phyloP scores from a whole-genome alignment of 352 stramenopile species.

The Stephanocyclus meneghinianus region DNA sequence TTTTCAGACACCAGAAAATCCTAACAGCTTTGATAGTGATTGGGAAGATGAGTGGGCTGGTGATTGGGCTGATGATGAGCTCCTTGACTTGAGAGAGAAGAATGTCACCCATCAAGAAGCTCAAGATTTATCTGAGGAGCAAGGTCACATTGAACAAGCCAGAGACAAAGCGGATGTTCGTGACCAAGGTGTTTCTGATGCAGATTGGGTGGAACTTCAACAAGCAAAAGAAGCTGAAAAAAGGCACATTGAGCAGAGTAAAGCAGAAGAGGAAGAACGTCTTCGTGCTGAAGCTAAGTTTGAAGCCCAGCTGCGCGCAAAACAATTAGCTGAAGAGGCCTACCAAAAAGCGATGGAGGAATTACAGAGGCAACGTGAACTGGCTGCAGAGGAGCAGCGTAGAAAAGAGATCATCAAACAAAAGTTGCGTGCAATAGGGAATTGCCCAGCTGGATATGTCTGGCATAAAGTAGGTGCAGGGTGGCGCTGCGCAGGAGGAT shows the following conservation, averaged over 20 bases:
- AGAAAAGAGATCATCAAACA: slow-evolving; percentile 32
- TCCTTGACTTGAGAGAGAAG: slow-evolving; percentile 2
- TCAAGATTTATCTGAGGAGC: neutral
- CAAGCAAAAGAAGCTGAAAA: slow-evolving; percentile 32
- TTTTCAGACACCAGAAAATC: neutral
- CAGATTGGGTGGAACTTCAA: slow-evolving; percentile 34
- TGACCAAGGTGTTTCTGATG: slow-evolving; percentile 38
- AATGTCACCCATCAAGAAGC: neutral
- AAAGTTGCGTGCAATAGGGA: slow-evolving; percentile 24
- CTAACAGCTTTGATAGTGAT: neutral
- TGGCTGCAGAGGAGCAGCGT: slow-evolving; percentile 20
- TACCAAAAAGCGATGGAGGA: slow-evolving; percentile 15
- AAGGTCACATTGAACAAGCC: slow-evolving; percentile 12
- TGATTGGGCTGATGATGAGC: neutral
- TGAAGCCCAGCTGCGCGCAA: neutral
- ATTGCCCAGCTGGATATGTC: slow-evolving; percentile 36
- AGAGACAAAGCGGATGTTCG: slow-evolving; percentile 1
- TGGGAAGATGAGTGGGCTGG: neutral
- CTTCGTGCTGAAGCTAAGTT: slow-evolving; percentile 16
- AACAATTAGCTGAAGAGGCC: neutral
- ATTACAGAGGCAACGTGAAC: slow-evolving; percentile 25
- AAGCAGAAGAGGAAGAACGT: slow-evolving; percentile 25
- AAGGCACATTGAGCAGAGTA: slow-evolving; percentile 16
- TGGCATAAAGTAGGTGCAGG: slow-evolving; percentile 41
- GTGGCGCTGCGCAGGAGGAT: slow-evolving; percentile 43